phyloP scores from a whole-genome alignment of 2,329 filamentous ascomycete species.

The Cordyceps militaris region DNA sequence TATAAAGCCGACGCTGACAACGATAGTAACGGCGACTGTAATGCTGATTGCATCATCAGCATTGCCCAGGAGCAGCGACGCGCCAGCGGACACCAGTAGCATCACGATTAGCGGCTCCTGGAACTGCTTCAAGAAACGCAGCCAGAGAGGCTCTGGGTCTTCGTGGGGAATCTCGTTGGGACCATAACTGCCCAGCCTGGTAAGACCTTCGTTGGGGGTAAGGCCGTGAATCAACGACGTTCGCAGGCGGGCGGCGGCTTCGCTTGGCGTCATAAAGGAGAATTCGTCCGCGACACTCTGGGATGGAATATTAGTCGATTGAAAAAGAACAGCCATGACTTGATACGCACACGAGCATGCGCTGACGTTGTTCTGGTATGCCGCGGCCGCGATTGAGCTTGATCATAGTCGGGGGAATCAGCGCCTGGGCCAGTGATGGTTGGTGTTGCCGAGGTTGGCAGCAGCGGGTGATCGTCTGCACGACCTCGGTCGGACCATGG shows the following conservation, averaged over 20 bases:
- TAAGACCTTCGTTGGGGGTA: slow-evolving; percentile 70
- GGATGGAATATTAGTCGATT: not conserved
- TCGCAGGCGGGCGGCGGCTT: slow-evolving; percentile 68
- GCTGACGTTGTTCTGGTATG: slow-evolving; percentile 46
- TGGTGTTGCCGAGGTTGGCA: slow-evolving; percentile 29
- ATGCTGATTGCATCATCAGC: slow-evolving; percentile 94
- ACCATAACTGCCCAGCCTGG: slow-evolving; percentile 72
- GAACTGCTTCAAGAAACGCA: slow-evolving; percentile 93
- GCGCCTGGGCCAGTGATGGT: slow-evolving; percentile 24
- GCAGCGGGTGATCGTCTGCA: slow-evolving; percentile 25
- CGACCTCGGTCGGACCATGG: slow-evolving; percentile 30
- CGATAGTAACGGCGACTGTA: slow-evolving; percentile 90
- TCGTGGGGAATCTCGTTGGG: slow-evolving; percentile 94
- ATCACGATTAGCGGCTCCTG: slow-evolving; percentile 91
- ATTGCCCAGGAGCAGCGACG: slow-evolving; percentile 88
- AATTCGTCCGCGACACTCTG: slow-evolving; percentile 53
- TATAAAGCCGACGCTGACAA: slow-evolving; percentile 91
- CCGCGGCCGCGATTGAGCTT: slow-evolving; percentile 23
- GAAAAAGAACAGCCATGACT: not conserved
- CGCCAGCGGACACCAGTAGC: slow-evolving; percentile 78
- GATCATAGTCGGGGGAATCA: slow-evolving; percentile 22
- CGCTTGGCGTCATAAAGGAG: slow-evolving; percentile 63
- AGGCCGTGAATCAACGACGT: slow-evolving; percentile 82
- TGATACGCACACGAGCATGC: slow-evolving; percentile 45
- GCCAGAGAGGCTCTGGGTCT: slow-evolving; percentile 86